Evolutionary conservation across 345 rosid genomes (phyloP).

Genomic region (Lepidium africanum): DNA sequence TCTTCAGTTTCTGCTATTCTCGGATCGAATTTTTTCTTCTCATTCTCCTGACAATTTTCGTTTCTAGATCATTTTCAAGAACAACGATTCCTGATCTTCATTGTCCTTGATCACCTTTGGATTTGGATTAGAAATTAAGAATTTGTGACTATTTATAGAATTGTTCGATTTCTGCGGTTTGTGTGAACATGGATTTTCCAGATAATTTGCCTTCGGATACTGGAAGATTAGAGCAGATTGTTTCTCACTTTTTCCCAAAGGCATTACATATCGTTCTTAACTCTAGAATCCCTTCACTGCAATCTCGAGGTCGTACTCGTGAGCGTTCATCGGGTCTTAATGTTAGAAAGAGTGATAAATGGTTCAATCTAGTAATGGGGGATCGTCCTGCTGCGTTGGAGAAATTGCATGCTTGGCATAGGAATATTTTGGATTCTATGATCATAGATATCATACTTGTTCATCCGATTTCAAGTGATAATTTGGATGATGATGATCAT

Average conservation of each 20-base stretch:
- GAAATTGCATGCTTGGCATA: slow-evolving; percentile 67
- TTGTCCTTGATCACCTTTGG: neutral
- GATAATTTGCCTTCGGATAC: slow-evolving; percentile 29
- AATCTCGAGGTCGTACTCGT: slow-evolving; percentile 30
- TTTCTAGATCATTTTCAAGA: neutral
- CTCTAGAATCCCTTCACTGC: slow-evolving; percentile 74
- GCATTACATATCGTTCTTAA: slow-evolving; percentile 66
- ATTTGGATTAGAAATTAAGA: neutral
- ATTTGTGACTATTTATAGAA: neutral
- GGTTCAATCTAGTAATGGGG: slow-evolving; percentile 85
- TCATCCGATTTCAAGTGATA: slow-evolving; percentile 32
- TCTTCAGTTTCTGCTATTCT: slow-evolving; percentile 4
- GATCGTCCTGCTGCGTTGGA: slow-evolving; percentile 70
- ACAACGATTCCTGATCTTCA: neutral
- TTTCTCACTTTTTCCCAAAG: slow-evolving; percentile 70
- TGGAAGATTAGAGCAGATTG: slow-evolving; percentile 62
- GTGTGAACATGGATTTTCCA: slow-evolving; percentile 35
- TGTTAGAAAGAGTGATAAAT: slow-evolving; percentile 66
- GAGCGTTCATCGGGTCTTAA: slow-evolving; percentile 33
- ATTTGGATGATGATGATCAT: slow-evolving; percentile 25
- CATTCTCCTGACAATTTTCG: neutral
- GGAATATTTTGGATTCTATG: slow-evolving; percentile 66
- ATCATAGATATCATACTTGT: slow-evolving; percentile 75
- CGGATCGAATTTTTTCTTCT: neutral
- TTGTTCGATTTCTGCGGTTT: neutral